Base-by-base conservation (phyloP, 257 asterid genomes). In the Asclepias syriaca region DNA sequence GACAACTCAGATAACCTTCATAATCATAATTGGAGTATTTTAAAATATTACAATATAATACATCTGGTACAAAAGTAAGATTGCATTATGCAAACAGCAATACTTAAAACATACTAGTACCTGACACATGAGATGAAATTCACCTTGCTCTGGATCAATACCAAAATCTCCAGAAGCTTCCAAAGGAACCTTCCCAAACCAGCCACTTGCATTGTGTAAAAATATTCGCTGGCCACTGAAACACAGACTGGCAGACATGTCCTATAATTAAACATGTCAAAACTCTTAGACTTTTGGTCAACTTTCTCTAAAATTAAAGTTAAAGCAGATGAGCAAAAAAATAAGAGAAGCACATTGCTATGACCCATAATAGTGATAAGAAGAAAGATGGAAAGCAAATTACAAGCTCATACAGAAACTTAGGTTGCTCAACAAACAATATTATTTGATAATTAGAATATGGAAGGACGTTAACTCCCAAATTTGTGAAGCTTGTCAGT, bases 101-200 rank as follows among this genome's bases (percentile, higher is more conserved):
- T 24, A 16, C 53, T 39, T 64, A 24, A 39, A 55, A 21, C 68
- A 75, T 22, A 40, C 54, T 50, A 61, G 63, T 84, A 95, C 99
- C 99, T 91, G 99, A 82, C 98, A 95, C 99, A 95, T 95, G 50
- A 95, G 84, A 80, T 95, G 99, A 81, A 89, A 95, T 79, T 91
- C 97, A 82, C 99, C 99, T 86, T 88, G 95, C 87, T 87, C 98
- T 7, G 99, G 99, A 81, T 95, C 89, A 84, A 95, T 81, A 65
- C 98, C 98, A 73, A 95, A 95, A 87, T 95, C 99, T 70, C 99
- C 99, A 74, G 99, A 95, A 77, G 97, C 98, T 85, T 95, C 99
- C 84, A 95, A 84, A 21, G 98, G 99, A 76, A 92, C 82, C 81
- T 95, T 89, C 72, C 98, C 99, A 81, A 89, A 95, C 98, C 97